Base-by-base conservation (phyloP, 176 grass and related monocot genomes). In the Cenchrus purpureus region DNA sequence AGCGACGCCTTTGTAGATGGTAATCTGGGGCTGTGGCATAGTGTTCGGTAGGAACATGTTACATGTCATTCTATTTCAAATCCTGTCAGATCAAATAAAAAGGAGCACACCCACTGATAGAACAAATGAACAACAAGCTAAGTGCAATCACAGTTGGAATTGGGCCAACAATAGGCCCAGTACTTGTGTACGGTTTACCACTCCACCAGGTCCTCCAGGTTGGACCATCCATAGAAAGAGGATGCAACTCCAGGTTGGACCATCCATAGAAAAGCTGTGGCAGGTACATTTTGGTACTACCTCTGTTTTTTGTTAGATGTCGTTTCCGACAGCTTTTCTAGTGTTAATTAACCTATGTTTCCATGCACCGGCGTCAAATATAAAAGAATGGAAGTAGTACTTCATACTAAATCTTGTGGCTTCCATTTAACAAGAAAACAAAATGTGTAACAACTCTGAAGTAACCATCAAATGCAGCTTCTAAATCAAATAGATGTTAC, bases 1-100 rank as follows among this genome's bases (percentile, higher is more conserved):
- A 34, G 3, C 34, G 3, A 34, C 34, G 34, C 34, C 34, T 34
- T 34, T 34, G 34, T 34, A 34, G 34, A 34, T 34, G 34, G 34
- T 34, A 34, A 34, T 34, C 34, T 34, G 34, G 34, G 34, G 34
- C 34, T 34, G 34, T 34, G 34, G 34, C 3, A 34, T 34, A 34
- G 34, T 34, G 34, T 34, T 25, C 25, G 74, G 51, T 75, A 75
- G 73, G 53, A 43, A 59, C 53, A 76, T 22, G 74, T 76, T 25
- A 25, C 25, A 25, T 25, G 25, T 25, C 31, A 10, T 57, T 76
- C 28, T n/a, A 4, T 58, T 12, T 12, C 53, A 76, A 56, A 57
- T 56, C 28, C 15, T 37, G 15, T 13, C 28, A 76, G 29, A 76
- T 74, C 25, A 58, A n/a, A 76, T n/a, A 40, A 58, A 43, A 49